Conservation (phyloP, 768 basidiomycete genomes). For the Leucosporidium creatinivorum region DNA sequence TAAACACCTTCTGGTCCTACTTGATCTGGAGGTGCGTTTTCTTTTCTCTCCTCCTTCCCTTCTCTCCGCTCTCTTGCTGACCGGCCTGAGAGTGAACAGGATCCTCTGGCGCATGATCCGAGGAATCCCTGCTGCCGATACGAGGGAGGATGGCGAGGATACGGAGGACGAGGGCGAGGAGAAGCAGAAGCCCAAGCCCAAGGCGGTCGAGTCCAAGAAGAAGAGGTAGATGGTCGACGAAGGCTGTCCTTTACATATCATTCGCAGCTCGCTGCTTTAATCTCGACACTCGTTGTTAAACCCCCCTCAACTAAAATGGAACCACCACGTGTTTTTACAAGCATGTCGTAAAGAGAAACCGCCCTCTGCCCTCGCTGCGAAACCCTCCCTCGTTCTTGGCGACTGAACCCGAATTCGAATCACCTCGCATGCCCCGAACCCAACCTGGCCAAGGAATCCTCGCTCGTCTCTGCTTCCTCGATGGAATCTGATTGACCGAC, state of each 20-base stretch:
- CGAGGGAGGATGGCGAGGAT: constrained; percentile 60
- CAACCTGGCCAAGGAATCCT: constrained; percentile 45
- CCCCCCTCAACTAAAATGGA: no score
- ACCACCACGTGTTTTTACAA: no score
- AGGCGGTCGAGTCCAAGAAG: constrained; percentile 30
- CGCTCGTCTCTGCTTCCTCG: constrained; percentile 41
- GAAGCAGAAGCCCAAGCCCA: constrained; percentile 32
- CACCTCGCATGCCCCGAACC: constrained; percentile 30
- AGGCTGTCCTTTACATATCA: no score
- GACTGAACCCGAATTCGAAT: no score
- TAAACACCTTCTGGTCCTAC: constrained; percentile 90
- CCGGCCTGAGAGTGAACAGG: not conserved
- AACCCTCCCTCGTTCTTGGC: not conserved
- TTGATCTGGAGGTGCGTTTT: constrained; percentile 55
- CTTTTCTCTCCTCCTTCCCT: constrained; percentile 43
- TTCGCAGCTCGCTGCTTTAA: no score
- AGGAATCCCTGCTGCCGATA: constrained; percentile 48
- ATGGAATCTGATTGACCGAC: constrained; percentile 30
- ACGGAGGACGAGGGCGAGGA: constrained; percentile 42
- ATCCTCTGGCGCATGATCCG: constrained; percentile 28
- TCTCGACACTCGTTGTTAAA: no score
- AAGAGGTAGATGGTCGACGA: not conserved
- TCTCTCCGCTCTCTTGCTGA: constrained; percentile 43
- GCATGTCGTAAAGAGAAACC: no score
- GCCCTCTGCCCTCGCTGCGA: no score